Conservation (phyloP, 257 asterid genomes). For the Solanum stenotomum region DNA sequence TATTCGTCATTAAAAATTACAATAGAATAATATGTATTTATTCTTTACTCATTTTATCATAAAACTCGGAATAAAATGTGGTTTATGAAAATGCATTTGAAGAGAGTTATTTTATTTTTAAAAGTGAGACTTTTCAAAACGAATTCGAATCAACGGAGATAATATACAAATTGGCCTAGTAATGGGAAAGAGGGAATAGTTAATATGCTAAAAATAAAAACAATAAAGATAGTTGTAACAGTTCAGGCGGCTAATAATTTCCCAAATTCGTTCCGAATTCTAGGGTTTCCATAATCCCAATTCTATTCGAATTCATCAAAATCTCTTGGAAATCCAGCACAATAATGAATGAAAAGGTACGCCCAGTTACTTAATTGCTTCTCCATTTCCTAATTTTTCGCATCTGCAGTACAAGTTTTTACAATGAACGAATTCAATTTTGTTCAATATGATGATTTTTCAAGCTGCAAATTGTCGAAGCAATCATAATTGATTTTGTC, state of each 20-base stretch:
- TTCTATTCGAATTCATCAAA: constrained; percentile 5
- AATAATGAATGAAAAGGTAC: constrained; percentile 21
- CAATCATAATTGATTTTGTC: not conserved
- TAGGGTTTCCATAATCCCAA: constrained; percentile 13
- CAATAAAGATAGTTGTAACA: not conserved
- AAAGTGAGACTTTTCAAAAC: not conserved
- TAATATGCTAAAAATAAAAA: not conserved
- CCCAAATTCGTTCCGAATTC: constrained; percentile 2
- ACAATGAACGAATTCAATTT: not conserved
- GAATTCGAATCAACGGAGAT: not conserved
- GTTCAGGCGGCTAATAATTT: not conserved
- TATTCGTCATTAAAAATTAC: too few species aligned
- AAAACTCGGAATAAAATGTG: not conserved
- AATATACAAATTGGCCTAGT: not conserved
- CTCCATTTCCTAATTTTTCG: not conserved
- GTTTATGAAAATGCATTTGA: too few species aligned
- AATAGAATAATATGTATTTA: too few species aligned
- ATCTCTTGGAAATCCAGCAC: not conserved
- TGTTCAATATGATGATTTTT: not conserved
- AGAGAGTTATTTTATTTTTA: not conserved
- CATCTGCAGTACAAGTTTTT: not conserved
- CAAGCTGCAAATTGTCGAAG: not conserved
- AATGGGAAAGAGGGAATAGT: not conserved
- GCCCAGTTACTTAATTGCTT: constrained; percentile 4
- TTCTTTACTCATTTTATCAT: too few species aligned